Evolutionary conservation across 805 yeast species (phyloP), one percentile per base, ranked within the genome.

Genomic region (Candida ortonii): DNA sequence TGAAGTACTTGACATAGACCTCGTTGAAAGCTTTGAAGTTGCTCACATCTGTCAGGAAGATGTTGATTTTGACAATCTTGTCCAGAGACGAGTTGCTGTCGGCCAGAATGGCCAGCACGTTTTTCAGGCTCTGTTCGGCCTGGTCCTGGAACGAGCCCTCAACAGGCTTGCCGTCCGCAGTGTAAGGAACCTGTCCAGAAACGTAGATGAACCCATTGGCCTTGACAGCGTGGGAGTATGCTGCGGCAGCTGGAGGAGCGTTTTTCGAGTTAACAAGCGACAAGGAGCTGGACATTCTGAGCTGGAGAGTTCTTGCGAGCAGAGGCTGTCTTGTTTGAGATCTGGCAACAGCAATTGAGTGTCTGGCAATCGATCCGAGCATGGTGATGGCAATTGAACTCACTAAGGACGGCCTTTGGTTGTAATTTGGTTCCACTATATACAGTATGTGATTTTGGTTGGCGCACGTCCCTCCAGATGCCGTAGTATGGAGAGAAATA

Each of bases 171-270:
- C 84, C 84, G 6, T 83, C 86, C 25, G 89, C 73, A 23, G 90
- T 87, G 70, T 78, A 76, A 35, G 97, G 97, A 43, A 93, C 81
- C 68, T 93, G 98, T 36, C 98, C 98, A 34, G 96, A 85, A 39
- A 93, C 87, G 61, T 83, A 93, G 59, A 93, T 65, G 61, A 87
- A 78, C 42, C 95, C 87, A 62, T 85, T 86, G 52, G 80, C 95
- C 67, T 84, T 88, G 62, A 89, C 76, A 30, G 97, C 98, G 65
- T 93, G 98, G 18, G 96, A 86, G 64, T 90, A 90, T 10, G 96
- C 78, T 23, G 96, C 97, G 25, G 96, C 96, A 42, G 97, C 96
- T 39, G 95, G 88, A 49, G 98, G 97, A 22, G 97, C 96, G 48
- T 68, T 69, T 44, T 77, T 68, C 33, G 95, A 78, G 51, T 73